Percentiles rank a stretch among this genome's conserved stretches.
phyloP scores from a whole-genome alignment of 1,284 basidiomycete genomes.

The Cutaneotrichosporon sp. region DNA sequence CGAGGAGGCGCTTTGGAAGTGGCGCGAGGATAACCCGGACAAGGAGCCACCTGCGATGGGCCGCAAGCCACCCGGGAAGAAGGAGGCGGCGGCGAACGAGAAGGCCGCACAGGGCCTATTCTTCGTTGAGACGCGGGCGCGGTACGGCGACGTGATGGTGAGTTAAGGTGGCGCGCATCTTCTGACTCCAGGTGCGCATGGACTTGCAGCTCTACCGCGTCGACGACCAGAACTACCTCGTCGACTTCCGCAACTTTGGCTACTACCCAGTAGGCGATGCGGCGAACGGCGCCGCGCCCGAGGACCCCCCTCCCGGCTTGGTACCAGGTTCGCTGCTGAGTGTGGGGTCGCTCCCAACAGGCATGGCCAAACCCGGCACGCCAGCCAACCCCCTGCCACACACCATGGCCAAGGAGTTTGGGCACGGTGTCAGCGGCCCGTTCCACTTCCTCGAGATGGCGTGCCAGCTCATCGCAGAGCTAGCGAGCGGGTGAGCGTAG shows the following conservation, averaged over 20 bases:
- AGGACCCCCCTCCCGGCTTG: slow-evolving; percentile 55
- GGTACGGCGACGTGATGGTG: slow-evolving; percentile 87
- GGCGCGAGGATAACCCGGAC: slow-evolving; percentile 38
- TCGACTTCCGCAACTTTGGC: slow-evolving; percentile 96
- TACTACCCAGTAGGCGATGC: slow-evolving; percentile 63
- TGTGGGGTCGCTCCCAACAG: slow-evolving; percentile 4
- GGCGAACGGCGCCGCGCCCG: slow-evolving; percentile 62
- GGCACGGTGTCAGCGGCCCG: slow-evolving; percentile 69
- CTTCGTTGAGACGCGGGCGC: slow-evolving; percentile 89
- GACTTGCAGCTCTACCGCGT: slow-evolving; percentile 96
- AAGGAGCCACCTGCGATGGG: slow-evolving; percentile 37
- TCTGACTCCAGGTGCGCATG: slow-evolving; percentile 72
- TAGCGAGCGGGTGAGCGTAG: slow-evolving; percentile 39
- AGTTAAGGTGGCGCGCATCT: slow-evolving; percentile 42
- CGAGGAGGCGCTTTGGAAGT: slow-evolving; percentile 56
- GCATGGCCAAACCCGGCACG: background rate
- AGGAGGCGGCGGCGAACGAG: slow-evolving; percentile 55
- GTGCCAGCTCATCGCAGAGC: slow-evolving; percentile 60
- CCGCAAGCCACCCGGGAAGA: slow-evolving; percentile 45
- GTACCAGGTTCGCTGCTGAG: slow-evolving; percentile 23
- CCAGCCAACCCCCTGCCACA: background rate
- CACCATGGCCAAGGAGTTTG: slow-evolving; percentile 8
- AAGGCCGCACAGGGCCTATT: slow-evolving; percentile 67
- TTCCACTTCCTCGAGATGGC: slow-evolving; percentile 98
- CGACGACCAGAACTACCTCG: slow-evolving; percentile 92